Evolutionary conservation across 495 filamentous ascomycete species (phyloP).

Genomic region (Trypethelium eluteriae): DNA sequence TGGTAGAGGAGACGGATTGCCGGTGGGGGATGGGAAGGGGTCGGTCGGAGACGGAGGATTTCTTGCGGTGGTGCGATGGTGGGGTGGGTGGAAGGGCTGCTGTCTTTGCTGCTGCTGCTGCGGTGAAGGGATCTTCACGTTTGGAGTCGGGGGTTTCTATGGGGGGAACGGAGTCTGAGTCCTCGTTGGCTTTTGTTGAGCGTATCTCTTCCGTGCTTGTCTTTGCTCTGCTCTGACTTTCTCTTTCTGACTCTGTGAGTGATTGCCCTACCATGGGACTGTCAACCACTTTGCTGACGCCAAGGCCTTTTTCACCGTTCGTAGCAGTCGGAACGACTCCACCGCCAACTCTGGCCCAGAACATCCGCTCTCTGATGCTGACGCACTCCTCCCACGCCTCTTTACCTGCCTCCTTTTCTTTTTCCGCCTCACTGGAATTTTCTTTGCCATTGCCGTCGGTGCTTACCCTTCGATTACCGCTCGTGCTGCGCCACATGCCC

Average conservation of each 20-base stretch:
- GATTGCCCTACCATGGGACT: neutral
- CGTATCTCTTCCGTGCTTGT: neutral
- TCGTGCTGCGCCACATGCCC: constrained; percentile 60
- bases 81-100: neutral
- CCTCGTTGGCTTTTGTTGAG: neutral
- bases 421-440: constrained; percentile 45
- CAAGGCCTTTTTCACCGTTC: neutral
- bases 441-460: neutral
- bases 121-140: neutral
- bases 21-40: constrained; percentile 1
- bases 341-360: constrained; percentile 86
- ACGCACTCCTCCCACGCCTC: constrained; percentile 92
- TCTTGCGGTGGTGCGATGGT: constrained; percentile 3
- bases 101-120: neutral
- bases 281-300: constrained; percentile 3
- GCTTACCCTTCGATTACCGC: neutral
- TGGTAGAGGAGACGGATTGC: neutral
- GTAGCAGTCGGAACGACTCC: constrained; percentile 60
- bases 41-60: neutral
- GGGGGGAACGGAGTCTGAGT: neutral
- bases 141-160: neutral
- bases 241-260: neutral
- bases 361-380: constrained; percentile 83
- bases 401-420: constrained; percentile 59
- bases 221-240: neutral